A percentile compares a stretch with the other conserved stretches of the same genome.
Evolutionary conservation across 306 rosid genomes (phyloP).

Genomic region (Acmispon strigosus): DNA sequence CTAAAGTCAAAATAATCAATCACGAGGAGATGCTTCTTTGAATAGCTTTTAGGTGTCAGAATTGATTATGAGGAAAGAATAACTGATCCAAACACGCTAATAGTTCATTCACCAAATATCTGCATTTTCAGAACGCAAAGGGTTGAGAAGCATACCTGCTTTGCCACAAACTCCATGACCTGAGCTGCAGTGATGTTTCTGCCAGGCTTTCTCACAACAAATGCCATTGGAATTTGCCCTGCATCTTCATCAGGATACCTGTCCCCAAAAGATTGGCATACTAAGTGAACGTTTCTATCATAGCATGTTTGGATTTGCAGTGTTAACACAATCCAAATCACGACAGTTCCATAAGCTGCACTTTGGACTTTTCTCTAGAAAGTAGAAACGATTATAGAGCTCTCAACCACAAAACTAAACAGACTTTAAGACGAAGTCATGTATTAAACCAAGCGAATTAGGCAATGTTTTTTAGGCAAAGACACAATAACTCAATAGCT

Average conservation of each 20-base stretch:
- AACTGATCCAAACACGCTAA: too few species aligned
- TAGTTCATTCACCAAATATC: neutral
- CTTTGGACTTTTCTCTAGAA: too few species aligned
- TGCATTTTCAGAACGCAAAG: neutral
- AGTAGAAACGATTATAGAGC: too few species aligned
- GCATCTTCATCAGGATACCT: constrained; percentile 89
- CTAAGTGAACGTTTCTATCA: neutral
- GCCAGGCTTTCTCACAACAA: constrained; percentile 73
- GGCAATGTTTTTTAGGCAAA: neutral
- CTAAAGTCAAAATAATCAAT: too few species aligned
- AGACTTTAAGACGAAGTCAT: neutral
- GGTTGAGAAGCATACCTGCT: constrained; percentile 44
- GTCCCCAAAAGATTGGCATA: constrained; percentile 12
- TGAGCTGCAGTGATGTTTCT: constrained; percentile 52
- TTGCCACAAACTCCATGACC: constrained; percentile 61
- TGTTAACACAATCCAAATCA: too few species aligned
- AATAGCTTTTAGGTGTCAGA: too few species aligned
- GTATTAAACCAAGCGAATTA: neutral
- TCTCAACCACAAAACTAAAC: too few species aligned
- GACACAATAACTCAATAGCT: neutral
- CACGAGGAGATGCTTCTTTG: too few species aligned
- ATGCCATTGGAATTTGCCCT: constrained; percentile 91
- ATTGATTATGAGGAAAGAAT: too few species aligned
- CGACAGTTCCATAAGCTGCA: too few species aligned
- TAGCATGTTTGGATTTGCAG: too few species aligned